A percentile compares a stretch with the other conserved stretches of the same genome.
phyloP scores from a whole-genome alignment of 2,329 filamentous ascomycete genomes.

The Fusarium subglutinans region DNA sequence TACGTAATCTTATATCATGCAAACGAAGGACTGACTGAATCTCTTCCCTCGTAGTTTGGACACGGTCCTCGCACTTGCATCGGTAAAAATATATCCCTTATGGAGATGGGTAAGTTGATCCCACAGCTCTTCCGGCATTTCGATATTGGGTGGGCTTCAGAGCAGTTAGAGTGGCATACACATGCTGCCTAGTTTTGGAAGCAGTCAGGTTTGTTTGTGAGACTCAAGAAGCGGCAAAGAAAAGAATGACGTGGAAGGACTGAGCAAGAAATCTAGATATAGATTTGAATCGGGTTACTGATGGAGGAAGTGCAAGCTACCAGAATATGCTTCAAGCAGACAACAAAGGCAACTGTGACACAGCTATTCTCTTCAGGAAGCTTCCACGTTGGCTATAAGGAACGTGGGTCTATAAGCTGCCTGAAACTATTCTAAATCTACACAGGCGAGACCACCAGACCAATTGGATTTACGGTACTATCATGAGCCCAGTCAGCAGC shows the following conservation, averaged over 20 bases:
- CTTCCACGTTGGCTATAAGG: no score
- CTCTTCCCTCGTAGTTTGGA: neutral
- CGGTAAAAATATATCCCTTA: neutral
- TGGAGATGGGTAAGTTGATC: neutral
- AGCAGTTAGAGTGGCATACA: neutral
- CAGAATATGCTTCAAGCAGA: no score
- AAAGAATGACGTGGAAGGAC: neutral
- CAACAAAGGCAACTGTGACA: no score
- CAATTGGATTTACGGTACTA: neutral
- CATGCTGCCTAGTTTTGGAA: neutral
- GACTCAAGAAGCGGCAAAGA: neutral
- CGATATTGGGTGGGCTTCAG: neutral
- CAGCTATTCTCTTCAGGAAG: neutral
- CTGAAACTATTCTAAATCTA: neutral
- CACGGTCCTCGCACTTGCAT: neutral
- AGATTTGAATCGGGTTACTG: no score
- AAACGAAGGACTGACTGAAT: accelerated
- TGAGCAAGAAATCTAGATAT: neutral
- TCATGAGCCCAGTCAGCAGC: neutral
- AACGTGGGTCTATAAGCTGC: neutral
- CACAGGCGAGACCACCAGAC: neutral
- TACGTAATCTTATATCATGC: neutral
- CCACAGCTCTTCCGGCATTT: neutral
- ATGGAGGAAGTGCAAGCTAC: no score
- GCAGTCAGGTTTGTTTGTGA: neutral